phyloP scores from a whole-genome alignment of 352 stramenopile species.

The Pythium rishiriense region DNA sequence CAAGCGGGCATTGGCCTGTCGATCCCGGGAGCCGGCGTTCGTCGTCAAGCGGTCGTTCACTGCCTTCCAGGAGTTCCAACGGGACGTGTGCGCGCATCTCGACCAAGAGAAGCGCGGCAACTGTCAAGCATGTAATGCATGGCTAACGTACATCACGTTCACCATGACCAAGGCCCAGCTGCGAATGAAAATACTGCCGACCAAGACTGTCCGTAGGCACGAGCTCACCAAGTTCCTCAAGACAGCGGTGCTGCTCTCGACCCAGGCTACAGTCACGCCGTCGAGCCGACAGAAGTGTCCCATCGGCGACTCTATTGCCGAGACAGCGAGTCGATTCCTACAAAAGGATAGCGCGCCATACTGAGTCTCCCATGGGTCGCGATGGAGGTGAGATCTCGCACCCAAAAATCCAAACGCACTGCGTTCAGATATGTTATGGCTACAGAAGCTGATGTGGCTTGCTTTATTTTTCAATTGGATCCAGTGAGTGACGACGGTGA shows the following conservation, averaged over 20 bases:
- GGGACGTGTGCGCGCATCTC: slow-evolving; percentile 1
- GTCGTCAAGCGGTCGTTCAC: slow-evolving; percentile 8
- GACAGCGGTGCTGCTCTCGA: slow-evolving; percentile 15
- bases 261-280: slow-evolving; percentile 11
- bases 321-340: slow-evolving; percentile 7
- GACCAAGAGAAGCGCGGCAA: slow-evolving; percentile 19
- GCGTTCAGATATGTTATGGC: too few species aligned
- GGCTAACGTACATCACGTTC: slow-evolving; percentile 26
- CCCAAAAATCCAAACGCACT: too few species aligned
- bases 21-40: background rate
- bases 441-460: too few species aligned
- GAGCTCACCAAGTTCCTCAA: slow-evolving; percentile 21
- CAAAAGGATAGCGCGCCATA: background rate
- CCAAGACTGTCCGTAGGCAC: background rate
- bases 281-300: slow-evolving; percentile 8
- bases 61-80: slow-evolving; percentile 15
- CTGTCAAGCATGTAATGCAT: slow-evolving; percentile 21
- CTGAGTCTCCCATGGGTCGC: background rate
- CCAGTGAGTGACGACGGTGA: too few species aligned
- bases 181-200: slow-evolving; percentile 17
- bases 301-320: slow-evolving; percentile 14
- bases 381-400: too few species aligned
- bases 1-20: background rate
- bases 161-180: slow-evolving; percentile 1
- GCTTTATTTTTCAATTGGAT: too few species aligned